Percentiles rank a stretch among this genome's conserved stretches.
These are phyloP conservation scores for Diaporthe australafricana DNA, from an alignment of 2,329 filamentous ascomycete species.

Conservation along the genomic window DNA sequence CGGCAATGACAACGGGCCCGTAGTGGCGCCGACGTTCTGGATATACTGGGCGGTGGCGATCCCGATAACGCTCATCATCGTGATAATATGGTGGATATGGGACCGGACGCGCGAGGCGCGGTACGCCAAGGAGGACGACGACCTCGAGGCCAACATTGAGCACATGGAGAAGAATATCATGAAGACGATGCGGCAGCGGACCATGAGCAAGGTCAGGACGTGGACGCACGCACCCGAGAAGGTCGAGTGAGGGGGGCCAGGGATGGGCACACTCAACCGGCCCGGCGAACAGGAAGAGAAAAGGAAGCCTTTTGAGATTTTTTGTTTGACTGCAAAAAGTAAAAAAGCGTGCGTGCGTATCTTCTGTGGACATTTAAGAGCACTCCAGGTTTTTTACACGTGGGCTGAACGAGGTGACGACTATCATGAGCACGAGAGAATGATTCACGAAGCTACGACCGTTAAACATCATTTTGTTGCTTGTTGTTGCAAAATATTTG, in stretches of 20 bases:
- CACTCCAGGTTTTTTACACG: background rate
- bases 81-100: slow-evolving; percentile 66
- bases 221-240: slow-evolving; percentile 53
- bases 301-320: background rate
- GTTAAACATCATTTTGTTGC: background rate
- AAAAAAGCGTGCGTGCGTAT: slow-evolving; percentile 2
- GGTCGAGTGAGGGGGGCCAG: slow-evolving; percentile 31
- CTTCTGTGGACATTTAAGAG: background rate
- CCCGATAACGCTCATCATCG: slow-evolving; percentile 66
- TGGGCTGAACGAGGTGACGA: slow-evolving; percentile 25
- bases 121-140: slow-evolving; percentile 61
- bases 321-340: background rate
- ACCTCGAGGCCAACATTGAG: slow-evolving; percentile 66
- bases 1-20: slow-evolving; percentile 47
- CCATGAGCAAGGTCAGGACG: slow-evolving; percentile 66
- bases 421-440: slow-evolving; percentile 22
- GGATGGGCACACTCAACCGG: no score
- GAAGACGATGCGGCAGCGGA: slow-evolving; percentile 65
- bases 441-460: slow-evolving; percentile 22
- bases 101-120: slow-evolving; percentile 61
- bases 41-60: slow-evolving; percentile 73
- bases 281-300: no score
- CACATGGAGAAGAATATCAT: slow-evolving; percentile 69
- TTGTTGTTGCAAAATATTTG: background rate
- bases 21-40: slow-evolving; percentile 67